These are phyloP conservation scores for Apiospora saccharicola DNA, from an alignment of 2,329 filamentous ascomycete genomes.

Conservation along the genomic window DNA sequence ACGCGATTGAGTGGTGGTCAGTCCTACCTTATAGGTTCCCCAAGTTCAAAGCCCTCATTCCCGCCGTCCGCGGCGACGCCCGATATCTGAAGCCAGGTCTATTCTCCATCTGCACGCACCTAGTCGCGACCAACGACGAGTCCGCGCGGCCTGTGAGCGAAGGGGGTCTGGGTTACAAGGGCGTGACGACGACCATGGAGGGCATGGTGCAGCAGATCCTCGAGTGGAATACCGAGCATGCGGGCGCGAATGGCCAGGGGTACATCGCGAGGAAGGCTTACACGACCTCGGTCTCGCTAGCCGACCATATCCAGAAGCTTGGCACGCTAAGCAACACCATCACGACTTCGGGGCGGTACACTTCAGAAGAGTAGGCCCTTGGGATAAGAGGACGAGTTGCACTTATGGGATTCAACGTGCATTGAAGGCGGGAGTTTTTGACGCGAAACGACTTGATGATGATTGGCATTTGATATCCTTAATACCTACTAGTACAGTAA, in stretches of 20 bases:
- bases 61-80: slow-evolving; percentile 43
- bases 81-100: slow-evolving; percentile 48
- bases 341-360: not conserved
- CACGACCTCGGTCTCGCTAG: slow-evolving; percentile 48
- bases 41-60: slow-evolving; percentile 39
- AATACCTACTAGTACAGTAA: not conserved
- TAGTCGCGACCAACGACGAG: slow-evolving; percentile 46
- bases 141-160: slow-evolving; percentile 40
- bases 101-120: slow-evolving; percentile 50
- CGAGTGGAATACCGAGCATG: slow-evolving; percentile 51
- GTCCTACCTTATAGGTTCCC: slow-evolving; percentile 42
- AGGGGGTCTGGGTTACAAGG: slow-evolving; percentile 50
- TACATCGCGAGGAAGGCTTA: slow-evolving; percentile 39
- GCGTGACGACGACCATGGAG: slow-evolving; percentile 48
- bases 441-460: not conserved
- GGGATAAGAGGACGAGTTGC: too few species aligned
- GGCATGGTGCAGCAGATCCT: slow-evolving; percentile 50
- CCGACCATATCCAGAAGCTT: slow-evolving; percentile 47
- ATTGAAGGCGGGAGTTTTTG: not conserved
- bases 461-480: not conserved
- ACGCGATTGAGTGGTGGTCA: slow-evolving; percentile 47
- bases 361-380: not conserved
- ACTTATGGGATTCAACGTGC: not conserved
- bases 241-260: slow-evolving; percentile 14
- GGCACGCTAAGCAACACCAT: slow-evolving; percentile 23